A percentile compares a stretch with the other conserved stretches of the same genome.
Conservation (phyloP, 176 grass and related monocot species). For the Tillandsia leiboldiana region DNA sequence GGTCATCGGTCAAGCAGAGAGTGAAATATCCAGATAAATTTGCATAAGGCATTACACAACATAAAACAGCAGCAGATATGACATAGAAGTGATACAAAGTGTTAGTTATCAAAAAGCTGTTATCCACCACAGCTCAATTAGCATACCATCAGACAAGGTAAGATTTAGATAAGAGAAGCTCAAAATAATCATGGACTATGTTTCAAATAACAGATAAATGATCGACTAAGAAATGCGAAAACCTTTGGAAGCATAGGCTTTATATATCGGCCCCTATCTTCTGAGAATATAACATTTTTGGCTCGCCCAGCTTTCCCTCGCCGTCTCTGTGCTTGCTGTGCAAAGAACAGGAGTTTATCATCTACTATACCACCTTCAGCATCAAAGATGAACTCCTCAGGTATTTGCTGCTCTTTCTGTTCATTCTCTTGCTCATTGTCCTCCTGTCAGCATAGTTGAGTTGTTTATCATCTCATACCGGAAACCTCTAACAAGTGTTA, state of each 20-base stretch:
- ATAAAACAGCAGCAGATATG: too few relatives aligned
- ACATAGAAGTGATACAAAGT: too few relatives aligned
- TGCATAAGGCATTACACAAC: not conserved
- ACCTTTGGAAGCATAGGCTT: conserved; percentile 99
- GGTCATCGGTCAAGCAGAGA: conserved; percentile 8
- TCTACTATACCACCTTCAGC: conserved; percentile 89
- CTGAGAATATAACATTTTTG: conserved; percentile 98
- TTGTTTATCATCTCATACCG: not conserved
- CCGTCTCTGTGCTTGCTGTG: conserved; percentile 90
- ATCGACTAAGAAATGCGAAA: conserved; percentile 8
- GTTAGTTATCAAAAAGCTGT: too few relatives aligned
- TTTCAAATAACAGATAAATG: not conserved
- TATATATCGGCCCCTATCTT: conserved; percentile 91
- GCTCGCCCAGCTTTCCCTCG: conserved; percentile 92
- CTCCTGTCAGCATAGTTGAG: conserved; percentile 27
- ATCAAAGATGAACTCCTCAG: conserved; percentile 98
- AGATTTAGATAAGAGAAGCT: conserved; percentile 4
- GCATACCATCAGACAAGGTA: not conserved
- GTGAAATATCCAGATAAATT: not conserved
- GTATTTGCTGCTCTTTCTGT: conserved; percentile 78
- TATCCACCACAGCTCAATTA: not conserved
- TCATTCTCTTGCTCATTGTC: conserved; percentile 92
- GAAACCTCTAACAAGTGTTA: not conserved
- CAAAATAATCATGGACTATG: conserved; percentile 3
- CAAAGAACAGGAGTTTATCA: conserved; percentile 96